A percentile compares a stretch with the other conserved stretches of the same genome.
Evolutionary conservation across 176 grass and related monocot species (phyloP).

Genomic region (Tuctoria greenei): DNA sequence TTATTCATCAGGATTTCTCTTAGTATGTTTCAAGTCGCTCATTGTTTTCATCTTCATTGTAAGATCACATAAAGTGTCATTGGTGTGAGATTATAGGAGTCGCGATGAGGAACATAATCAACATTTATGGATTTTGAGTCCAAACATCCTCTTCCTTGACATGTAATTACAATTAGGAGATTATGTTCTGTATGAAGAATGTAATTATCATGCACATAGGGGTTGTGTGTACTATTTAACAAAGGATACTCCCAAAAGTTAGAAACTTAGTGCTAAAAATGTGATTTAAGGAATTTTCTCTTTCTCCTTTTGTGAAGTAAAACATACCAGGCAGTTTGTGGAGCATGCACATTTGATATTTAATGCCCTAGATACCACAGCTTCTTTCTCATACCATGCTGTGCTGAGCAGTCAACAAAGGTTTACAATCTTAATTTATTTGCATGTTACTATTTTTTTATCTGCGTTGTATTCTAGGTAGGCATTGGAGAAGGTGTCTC

Average conservation of each 20-base stretch:
- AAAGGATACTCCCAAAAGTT: background rate
- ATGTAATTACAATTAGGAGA: too few relatives aligned
- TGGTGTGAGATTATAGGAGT: background rate
- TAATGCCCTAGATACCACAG: slow-evolving; percentile 11
- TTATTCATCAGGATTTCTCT: background rate
- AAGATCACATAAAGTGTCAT: background rate
- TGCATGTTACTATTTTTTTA: slow-evolving; percentile 20
- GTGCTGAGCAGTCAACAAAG: background rate
- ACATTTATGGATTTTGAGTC: background rate
- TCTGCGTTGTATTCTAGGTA: slow-evolving; percentile 61
- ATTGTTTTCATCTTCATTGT: slow-evolving; percentile 7
- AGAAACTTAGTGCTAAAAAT: background rate
- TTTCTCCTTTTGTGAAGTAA: slow-evolving; percentile 20
- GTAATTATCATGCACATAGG: background rate
- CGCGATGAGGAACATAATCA: slow-evolving; percentile 2
- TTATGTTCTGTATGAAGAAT: background rate
- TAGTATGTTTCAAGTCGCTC: background rate
- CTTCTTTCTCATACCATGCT: background rate
- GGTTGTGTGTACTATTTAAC: background rate
- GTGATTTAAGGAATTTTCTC: background rate
- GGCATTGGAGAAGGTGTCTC: slow-evolving; percentile 99
- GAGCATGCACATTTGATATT: slow-evolving; percentile 6
- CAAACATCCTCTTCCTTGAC: background rate
- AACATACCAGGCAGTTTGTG: background rate
- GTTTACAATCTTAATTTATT: slow-evolving; percentile 10